These are phyloP conservation scores for Phanerochaete sordida DNA, from an alignment of 768 basidiomycete species.

Conservation along the genomic window DNA sequence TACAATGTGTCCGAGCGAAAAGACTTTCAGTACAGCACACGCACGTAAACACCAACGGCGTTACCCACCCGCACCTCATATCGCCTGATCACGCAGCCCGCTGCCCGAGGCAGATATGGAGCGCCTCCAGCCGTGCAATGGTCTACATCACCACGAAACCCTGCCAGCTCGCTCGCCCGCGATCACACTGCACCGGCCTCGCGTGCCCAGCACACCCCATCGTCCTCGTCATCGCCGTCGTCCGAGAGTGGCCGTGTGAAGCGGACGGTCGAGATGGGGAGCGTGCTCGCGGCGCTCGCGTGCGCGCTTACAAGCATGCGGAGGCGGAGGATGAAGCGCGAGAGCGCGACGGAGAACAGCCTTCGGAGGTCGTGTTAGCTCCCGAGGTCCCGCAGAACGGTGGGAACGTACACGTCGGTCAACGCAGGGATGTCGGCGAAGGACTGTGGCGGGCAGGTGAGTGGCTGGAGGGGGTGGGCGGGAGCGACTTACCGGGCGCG, in stretches of 20 bases:
- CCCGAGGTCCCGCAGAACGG: neutral
- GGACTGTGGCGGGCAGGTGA: neutral
- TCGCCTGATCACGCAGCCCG: too few relatives aligned
- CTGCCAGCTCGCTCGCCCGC: too few relatives aligned
- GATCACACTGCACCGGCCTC: too few relatives aligned
- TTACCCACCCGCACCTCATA: too few relatives aligned
- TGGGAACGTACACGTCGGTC: conserved; percentile 1
- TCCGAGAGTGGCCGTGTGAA: neutral
- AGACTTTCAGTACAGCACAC: too few relatives aligned
- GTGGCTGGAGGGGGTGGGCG: neutral
- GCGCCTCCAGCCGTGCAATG: too few relatives aligned
- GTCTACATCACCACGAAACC: too few relatives aligned
- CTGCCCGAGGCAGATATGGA: too few relatives aligned
- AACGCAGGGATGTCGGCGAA: neutral
- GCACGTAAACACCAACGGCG: too few relatives aligned
- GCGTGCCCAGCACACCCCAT: too few relatives aligned
- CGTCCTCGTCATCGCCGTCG: too few relatives aligned
- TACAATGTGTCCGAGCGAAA: too few relatives aligned
- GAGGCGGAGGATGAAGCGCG: neutral
- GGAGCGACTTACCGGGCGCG: neutral
- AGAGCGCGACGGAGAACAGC: neutral
- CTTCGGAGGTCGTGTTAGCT: neutral
- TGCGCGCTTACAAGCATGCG: neutral
- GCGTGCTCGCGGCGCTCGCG: neutral
- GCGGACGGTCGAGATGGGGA: neutral